Evolutionary conservation across 768 basidiomycete species (phyloP).

Genomic region (Amyloporia xantha): DNA sequence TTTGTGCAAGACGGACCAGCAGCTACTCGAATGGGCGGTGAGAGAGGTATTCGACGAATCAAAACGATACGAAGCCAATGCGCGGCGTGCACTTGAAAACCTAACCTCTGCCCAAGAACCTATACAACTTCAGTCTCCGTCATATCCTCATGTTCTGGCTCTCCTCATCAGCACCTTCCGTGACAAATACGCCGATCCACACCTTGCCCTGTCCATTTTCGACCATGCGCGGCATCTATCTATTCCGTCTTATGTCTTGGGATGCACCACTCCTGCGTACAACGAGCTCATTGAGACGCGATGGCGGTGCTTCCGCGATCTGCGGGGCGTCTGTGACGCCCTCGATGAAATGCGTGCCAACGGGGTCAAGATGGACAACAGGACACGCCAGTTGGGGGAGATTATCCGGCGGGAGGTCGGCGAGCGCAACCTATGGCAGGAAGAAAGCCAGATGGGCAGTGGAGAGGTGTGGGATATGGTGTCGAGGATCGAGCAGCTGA

Average conservation of each 20-base stretch:
- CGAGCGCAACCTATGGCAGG: slow-evolving; percentile 44
- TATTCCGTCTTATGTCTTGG: slow-evolving; percentile 78
- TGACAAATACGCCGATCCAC: slow-evolving; percentile 70
- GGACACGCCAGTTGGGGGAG: slow-evolving; percentile 58
- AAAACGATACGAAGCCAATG: slow-evolving; percentile 40
- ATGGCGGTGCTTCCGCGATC: slow-evolving; percentile 80
- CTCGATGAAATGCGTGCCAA: slow-evolving; percentile 81
- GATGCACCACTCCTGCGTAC: slow-evolving; percentile 83
- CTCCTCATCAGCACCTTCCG: slow-evolving; percentile 74
- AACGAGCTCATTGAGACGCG: slow-evolving; percentile 84
- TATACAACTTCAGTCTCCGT: slow-evolving; percentile 47
- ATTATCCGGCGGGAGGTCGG: slow-evolving; percentile 57
- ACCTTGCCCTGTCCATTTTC: slow-evolving; percentile 79
- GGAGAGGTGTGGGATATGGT: slow-evolving; percentile 48
- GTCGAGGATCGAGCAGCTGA: slow-evolving; percentile 42
- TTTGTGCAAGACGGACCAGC: slow-evolving; percentile 56
- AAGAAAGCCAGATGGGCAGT: slow-evolving; percentile 39
- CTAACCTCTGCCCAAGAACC: slow-evolving; percentile 14
- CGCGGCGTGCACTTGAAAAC: slow-evolving; percentile 28
- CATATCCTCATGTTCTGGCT: slow-evolving; percentile 73
- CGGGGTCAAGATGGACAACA: slow-evolving; percentile 58
- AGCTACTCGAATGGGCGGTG: slow-evolving; percentile 70
- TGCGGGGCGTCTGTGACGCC: slow-evolving; percentile 64
- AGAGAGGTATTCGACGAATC: slow-evolving; percentile 62
- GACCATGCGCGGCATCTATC: slow-evolving; percentile 69